Evolutionary conservation across 1,139 yeast species (phyloP), one percentile per base, ranked within the genome.

Genomic region (Candida glucosophila): DNA sequence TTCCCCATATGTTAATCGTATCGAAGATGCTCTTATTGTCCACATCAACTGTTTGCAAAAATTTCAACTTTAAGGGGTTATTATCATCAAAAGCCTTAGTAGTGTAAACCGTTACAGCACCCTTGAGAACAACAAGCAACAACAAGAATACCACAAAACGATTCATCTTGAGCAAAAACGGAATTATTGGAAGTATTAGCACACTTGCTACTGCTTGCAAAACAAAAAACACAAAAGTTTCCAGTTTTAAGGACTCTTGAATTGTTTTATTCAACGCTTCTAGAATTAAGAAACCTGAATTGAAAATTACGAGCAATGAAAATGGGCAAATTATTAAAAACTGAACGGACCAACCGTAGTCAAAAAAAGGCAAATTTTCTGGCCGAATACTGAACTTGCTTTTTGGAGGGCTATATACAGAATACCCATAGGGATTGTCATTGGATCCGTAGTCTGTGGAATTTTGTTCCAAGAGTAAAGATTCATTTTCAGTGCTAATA

Each of bases 341-440:
- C 49, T 85, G 95, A 14, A 82, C 39, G 6, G 77, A 65, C 95
- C 95, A 85, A 41, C 81, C 93, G 46, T 79, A 83, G n/a, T 12
- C 17, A n/a, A n/a, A n/a, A n/a, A n/a, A n/a, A n/a, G n/a, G n/a
- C n/a, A n/a, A n/a, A n/a, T 20, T 13, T 12, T 6, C 8, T 11
- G 9, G 9, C 12, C 12, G 9, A 6, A 8, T 11, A 7, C 12
- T 19, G 7, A n/a, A n/a, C 12, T 19, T 8, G 21, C 13, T 8
- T 34, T 29, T 5, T 17, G 14, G 5, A 30, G 31, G n/a, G 25
- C 9, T 3, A 9, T 11, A 8, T n/a, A n/a, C n/a, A n/a, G n/a
- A n/a, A n/a, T n/a, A n/a, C n/a, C n/a, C n/a, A n/a, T n/a, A n/a
- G n/a, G n/a, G n/a, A n/a, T n/a, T n/a, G n/a, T n/a, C n/a, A 24